Conservation (phyloP, 139 green algal species). For the Penium margaritaceum region DNA sequence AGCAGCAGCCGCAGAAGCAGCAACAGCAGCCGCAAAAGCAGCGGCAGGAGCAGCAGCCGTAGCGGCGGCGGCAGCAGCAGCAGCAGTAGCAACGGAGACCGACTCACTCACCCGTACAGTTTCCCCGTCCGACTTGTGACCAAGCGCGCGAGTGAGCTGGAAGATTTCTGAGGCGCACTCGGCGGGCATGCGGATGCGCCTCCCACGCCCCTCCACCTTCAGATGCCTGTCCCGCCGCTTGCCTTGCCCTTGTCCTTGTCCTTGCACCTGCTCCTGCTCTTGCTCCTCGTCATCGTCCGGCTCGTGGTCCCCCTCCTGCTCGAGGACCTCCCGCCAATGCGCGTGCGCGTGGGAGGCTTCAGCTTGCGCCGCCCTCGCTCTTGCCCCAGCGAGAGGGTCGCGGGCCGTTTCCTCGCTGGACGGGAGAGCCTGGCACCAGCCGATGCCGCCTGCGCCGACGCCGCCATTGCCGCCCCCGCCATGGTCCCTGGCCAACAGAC, state of each 20-base stretch:
- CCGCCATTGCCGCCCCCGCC: too few species aligned
- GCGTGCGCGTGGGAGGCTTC: too few species aligned
- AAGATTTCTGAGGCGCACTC: slow-evolving; percentile 24
- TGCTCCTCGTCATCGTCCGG: not conserved
- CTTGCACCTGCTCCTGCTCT: not conserved
- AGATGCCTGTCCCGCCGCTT: slow-evolving; percentile 30
- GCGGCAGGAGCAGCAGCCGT: not conserved
- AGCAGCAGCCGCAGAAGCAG: too few species aligned
- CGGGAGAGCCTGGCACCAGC: too few species aligned
- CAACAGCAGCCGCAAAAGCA: not conserved
- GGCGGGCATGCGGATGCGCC: slow-evolving; percentile 31
- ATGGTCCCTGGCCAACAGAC: too few species aligned
- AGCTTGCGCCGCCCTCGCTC: too few species aligned
- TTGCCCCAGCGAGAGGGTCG: too few species aligned
- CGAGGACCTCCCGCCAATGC: too few species aligned
- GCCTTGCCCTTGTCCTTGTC: not conserved
- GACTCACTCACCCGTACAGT: slow-evolving; percentile 46
- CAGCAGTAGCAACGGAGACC: too few species aligned
- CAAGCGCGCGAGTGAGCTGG: slow-evolving; percentile 25
- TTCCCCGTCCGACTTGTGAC: slow-evolving; percentile 32
- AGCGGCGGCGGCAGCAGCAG: not conserved
- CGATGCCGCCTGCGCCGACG: too few species aligned
- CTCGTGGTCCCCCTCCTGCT: not conserved
- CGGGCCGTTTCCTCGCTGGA: too few species aligned
- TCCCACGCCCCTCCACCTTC: slow-evolving; percentile 37